Evolutionary conservation across 2,329 filamentous ascomycete genomes (phyloP).

Genomic region (Trichoderma sp.): DNA sequence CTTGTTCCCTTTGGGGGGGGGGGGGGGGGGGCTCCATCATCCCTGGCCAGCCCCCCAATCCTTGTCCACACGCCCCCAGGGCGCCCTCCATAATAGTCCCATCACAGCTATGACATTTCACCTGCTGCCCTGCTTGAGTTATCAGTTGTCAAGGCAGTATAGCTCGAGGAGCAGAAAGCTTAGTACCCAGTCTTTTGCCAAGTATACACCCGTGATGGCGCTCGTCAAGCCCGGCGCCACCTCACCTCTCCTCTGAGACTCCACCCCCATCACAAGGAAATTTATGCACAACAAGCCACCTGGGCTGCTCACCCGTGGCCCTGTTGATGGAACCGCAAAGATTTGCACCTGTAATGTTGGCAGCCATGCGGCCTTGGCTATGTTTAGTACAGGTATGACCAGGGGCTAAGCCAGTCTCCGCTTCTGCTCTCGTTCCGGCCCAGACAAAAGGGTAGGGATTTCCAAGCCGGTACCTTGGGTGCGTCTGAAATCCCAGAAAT

Average conservation of each 20-base stretch:
- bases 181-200: not conserved
- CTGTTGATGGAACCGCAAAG: constrained; percentile 13
- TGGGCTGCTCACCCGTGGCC: not conserved
- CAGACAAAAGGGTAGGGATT: constrained; percentile 8
- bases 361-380: constrained; percentile 19
- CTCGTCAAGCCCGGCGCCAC: constrained; percentile 20
- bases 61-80: constrained; percentile 21
- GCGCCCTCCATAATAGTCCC: constrained; percentile 7
- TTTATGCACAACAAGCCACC: constrained; percentile 20
- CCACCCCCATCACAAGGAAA: constrained; percentile 15
- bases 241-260: not conserved
- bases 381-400: constrained; percentile 12
- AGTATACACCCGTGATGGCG: constrained; percentile 4
- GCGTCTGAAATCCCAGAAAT: constrained; percentile 1
- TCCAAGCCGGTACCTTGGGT: constrained; percentile 11
- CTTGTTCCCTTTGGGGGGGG: not conserved
- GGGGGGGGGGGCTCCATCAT: constrained; percentile 4
- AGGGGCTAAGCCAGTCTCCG: constrained; percentile 23
- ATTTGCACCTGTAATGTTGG: constrained; percentile 19
- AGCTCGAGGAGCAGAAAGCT: not conserved
- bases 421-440: constrained; percentile 9
- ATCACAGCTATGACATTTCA: constrained; percentile 13
- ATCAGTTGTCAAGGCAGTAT: not conserved
- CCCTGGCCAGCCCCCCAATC: constrained; percentile 21
- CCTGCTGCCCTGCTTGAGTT: not conserved